phyloP scores from a whole-genome alignment of 2,329 filamentous ascomycete genomes.

The Lasiodiplodia theobromae region DNA sequence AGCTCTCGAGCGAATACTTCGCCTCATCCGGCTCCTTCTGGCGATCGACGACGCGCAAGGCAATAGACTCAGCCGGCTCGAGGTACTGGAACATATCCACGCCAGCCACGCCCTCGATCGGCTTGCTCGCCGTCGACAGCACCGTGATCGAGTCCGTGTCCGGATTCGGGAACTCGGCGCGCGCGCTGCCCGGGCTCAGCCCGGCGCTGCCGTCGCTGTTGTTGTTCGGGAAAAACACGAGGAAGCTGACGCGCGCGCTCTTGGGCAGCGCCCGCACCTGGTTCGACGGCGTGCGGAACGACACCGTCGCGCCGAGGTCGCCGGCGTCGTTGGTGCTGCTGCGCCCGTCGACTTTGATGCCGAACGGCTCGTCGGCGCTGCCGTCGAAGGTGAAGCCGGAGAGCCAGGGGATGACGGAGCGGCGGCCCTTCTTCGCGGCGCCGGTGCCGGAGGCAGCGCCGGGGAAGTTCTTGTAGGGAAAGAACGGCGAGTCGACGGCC shows the following conservation, averaged over 20 bases:
- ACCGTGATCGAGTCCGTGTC: background rate
- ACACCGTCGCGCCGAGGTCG: background rate
- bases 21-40: background rate
- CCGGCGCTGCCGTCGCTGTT: background rate
- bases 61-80: background rate
- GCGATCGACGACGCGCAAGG: background rate
- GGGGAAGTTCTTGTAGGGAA: constrained; percentile 10
- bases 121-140: background rate
- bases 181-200: background rate
- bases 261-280: background rate
- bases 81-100: constrained; percentile 1
- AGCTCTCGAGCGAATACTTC: background rate
- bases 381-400: background rate
- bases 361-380: background rate
- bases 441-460: too few species aligned
- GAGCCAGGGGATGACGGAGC: background rate
- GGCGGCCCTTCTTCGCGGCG: background rate
- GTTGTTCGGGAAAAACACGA: background rate
- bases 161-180: background rate
- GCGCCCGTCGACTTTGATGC: background rate
- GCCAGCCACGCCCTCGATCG: background rate
- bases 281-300: background rate
- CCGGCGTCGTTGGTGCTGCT: background rate
- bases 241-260: background rate
- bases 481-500: background rate